Conservation (phyloP, 441 rosid genomes). For the Adansonia rubrostipa region DNA sequence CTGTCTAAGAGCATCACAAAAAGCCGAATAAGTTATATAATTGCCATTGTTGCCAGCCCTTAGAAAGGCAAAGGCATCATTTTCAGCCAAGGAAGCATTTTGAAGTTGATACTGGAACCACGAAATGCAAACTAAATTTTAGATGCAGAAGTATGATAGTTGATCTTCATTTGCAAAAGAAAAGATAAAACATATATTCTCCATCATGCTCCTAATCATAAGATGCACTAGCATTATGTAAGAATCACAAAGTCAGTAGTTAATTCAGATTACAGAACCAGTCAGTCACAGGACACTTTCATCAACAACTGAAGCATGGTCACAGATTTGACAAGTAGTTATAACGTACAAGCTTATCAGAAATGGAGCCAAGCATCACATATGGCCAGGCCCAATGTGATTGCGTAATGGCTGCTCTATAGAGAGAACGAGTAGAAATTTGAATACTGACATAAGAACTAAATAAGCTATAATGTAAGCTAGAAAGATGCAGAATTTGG, state of each 20-base stretch:
- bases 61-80: slow-evolving; percentile 64
- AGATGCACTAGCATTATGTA: not conserved
- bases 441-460: not conserved
- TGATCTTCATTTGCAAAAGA: slow-evolving; percentile 10
- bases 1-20: slow-evolving; percentile 81
- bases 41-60: slow-evolving; percentile 56
- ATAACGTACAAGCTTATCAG: not conserved
- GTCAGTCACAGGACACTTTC: not conserved
- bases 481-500: not conserved
- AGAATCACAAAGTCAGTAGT: not conserved
- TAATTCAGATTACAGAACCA: slow-evolving; percentile 2
- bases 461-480: not conserved
- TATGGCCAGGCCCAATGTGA: not conserved
- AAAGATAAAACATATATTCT: not conserved
- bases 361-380: not conserved
- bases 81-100: slow-evolving; percentile 61
- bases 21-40: slow-evolving; percentile 59
- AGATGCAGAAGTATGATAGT: slow-evolving; percentile 10
- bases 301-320: slow-evolving; percentile 6
- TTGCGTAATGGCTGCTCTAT: not conserved
- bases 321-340: not conserved
- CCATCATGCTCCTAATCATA: slow-evolving; percentile 13
- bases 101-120: slow-evolving; percentile 65
- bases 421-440: not conserved
- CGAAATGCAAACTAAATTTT: slow-evolving; percentile 17